Percentiles rank a stretch among this genome's conserved stretches.
These are phyloP conservation scores for Nigrospora osmanthi DNA, from an alignment of 2,329 filamentous ascomycete species.

Conservation along the genomic window DNA sequence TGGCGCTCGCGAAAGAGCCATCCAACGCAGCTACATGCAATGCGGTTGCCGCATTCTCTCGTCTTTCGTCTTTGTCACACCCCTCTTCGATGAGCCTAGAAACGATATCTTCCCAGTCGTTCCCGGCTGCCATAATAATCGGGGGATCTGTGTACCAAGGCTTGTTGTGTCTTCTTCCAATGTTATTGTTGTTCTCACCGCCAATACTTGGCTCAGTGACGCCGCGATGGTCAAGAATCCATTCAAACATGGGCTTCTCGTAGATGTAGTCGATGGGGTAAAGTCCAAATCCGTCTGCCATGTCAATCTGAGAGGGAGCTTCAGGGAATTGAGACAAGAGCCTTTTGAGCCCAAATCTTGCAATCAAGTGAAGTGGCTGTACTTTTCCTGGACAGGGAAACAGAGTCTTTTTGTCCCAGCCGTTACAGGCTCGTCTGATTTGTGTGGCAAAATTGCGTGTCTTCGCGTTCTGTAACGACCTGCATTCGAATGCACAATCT, in stretches of 20 bases:
- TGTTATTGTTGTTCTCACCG: too few relatives aligned
- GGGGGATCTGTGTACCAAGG: background rate
- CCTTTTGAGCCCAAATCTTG: background rate
- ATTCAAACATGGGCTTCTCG: background rate
- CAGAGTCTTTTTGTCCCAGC: too few relatives aligned
- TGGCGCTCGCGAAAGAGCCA: background rate
- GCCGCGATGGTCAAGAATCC: background rate
- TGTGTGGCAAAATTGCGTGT: background rate
- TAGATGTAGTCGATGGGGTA: background rate
- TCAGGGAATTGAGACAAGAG: background rate
- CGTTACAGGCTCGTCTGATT: background rate
- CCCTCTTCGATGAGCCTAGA: background rate
- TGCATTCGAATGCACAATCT: background rate
- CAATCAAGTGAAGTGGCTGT: background rate
- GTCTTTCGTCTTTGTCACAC: background rate
- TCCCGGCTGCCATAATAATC: background rate
- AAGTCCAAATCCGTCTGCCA: background rate
- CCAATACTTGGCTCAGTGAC: too few relatives aligned
- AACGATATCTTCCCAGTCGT: background rate
- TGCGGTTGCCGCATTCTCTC: background rate
- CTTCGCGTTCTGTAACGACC: background rate
- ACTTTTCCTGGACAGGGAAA: background rate
- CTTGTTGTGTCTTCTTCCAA: too few relatives aligned
- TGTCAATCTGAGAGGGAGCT: background rate
- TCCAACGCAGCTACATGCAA: too few relatives aligned